Evolutionary conservation across 1,284 basidiomycete species (phyloP), one percentile per base, ranked within the genome.

Genomic region (Sanghuangporus baumii): DNA sequence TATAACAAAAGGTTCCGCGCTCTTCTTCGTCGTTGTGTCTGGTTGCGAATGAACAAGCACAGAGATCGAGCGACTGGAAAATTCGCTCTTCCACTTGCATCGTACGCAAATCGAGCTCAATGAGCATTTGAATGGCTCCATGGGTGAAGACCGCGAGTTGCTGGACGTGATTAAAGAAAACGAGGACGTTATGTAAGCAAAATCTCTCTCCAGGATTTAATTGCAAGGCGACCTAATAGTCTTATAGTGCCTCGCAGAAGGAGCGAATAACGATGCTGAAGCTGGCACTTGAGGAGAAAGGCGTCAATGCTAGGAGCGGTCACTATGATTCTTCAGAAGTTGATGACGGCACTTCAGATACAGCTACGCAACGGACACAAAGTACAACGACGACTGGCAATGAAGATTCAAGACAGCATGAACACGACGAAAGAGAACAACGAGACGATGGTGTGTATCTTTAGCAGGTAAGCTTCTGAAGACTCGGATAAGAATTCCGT

Each of bases 211-310:
- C 6, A 4, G 3, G 2, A n/a, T n/a, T 18, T n/a, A n/a, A n/a
- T 46, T 7, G 8, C 1, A 7, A n/a, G 20, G 16, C 20, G 43
- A 20, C 5, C 34, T 56, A 16, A 8, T 12, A n/a, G n/a, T 5
- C 36, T 47, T 40, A 14, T 16, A 65, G 64, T 26, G 60, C 57
- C 8, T 61, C 64, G 14, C 64, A 65, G 57, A 58, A 50, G 31
- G 64, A 65, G 37, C 46, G 64, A 37, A 62, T 62, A 46, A 43
- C 23, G 34, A 65, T 65, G 60, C 43, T 65, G 20, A 62, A 62
- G 38, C 34, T 59, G 40, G 60, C 51, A 6, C 61, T 65, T 9
- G 60, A 65, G 55, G 61, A 56, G 23, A 52, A 50, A 40, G 61
- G 61, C 26, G 31, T 60, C n/a, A 61, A 58, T 20, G 47, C 57